phyloP scores from a whole-genome alignment of 2,329 filamentous ascomycete genomes.

The Monilinia aucupariae region DNA sequence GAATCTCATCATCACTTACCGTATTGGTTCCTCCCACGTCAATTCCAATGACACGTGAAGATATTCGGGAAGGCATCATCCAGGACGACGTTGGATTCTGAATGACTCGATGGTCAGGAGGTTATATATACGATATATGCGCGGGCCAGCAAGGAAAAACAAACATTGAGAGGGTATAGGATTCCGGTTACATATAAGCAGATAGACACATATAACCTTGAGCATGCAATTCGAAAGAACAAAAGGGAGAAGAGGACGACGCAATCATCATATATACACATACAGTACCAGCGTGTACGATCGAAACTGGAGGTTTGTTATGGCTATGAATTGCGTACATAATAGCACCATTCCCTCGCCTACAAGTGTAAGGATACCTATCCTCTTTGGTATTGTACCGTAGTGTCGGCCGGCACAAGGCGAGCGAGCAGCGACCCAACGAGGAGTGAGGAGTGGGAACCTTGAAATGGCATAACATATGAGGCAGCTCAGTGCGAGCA shows the following conservation, averaged over 20 bases:
- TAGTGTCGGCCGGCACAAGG: constrained; percentile 1
- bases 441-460: constrained; percentile 1
- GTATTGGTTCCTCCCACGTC: constrained; percentile 59
- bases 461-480: neutral
- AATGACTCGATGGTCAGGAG: neutral
- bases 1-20: constrained; percentile 8
- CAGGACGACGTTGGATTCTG: neutral
- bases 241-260: neutral
- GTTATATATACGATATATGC: neutral
- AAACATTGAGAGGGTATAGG: neutral
- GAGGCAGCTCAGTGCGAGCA: too few species aligned
- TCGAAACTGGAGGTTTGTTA: neutral
- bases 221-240: too few species aligned
- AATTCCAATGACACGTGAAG: constrained; percentile 35
- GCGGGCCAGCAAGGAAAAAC: neutral
- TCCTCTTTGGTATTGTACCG: constrained; percentile 5
- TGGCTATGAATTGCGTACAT: constrained; percentile 8
- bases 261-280: neutral
- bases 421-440: constrained; percentile 5
- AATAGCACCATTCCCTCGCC: constrained; percentile 5
- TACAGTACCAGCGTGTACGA: neutral
- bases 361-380: constrained; percentile 1
- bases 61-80: constrained; percentile 25
- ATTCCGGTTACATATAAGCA: too few species aligned
- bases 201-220: too few species aligned